Conservation (phyloP, 331 rosid genomes). For the Malus hybrid region DNA sequence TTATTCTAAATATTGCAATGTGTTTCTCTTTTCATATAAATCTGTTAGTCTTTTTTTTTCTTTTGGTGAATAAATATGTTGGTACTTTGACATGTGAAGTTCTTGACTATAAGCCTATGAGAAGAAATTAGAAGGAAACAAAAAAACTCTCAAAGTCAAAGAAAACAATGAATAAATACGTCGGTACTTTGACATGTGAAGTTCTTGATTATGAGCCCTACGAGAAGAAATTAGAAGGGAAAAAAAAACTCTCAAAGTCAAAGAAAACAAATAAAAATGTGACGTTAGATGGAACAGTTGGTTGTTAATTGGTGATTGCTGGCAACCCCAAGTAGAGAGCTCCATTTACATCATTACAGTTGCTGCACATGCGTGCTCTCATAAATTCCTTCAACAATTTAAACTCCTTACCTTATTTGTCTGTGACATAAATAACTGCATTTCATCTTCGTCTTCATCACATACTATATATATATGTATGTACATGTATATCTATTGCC, state of each 20-base stretch:
- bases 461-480: background rate
- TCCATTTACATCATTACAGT: background rate
- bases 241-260: background rate
- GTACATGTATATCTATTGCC: background rate
- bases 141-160: too few relatives aligned
- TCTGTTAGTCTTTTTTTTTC: background rate
- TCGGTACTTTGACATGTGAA: background rate
- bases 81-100: too few relatives aligned
- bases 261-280: background rate
- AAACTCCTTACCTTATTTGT: background rate
- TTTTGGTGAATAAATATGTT: background rate
- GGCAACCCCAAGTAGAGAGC: background rate
- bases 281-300: conserved; percentile 7
- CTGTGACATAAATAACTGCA: background rate
- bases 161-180: background rate
- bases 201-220: background rate
- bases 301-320: conserved; percentile 8
- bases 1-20: too few relatives aligned
- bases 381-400: background rate
- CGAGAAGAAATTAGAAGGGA: background rate
- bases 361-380: background rate
- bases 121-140: too few relatives aligned
- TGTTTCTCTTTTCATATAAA: too few relatives aligned
- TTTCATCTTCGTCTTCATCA: background rate
- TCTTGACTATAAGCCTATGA: too few relatives aligned